Percentiles rank a stretch among this genome's conserved stretches.
Evolutionary conservation across 1,139 yeast genomes (phyloP).

Genomic region (Blastobotrys indianensis): DNA sequence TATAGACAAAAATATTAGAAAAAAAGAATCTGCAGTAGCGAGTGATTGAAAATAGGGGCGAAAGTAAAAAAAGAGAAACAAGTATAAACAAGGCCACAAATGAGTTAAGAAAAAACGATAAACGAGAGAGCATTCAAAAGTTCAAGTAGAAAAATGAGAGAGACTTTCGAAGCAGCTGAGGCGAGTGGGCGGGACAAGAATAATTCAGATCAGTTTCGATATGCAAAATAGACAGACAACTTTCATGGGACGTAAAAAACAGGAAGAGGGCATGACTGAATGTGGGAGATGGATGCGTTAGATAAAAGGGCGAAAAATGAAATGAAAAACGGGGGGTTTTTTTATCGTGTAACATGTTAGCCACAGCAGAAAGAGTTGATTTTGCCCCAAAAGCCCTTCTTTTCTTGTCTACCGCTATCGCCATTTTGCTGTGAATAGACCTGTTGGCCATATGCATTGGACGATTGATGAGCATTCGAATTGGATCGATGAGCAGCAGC

Average conservation of each 20-base stretch:
- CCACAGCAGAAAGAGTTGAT: conserved; percentile 33
- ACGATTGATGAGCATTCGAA: neutral
- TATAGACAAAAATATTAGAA: too few relatives aligned
- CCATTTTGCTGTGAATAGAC: conserved; percentile 17
- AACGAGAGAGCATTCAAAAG: too few relatives aligned
- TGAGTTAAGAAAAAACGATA: too few relatives aligned
- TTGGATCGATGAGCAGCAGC: conserved; percentile 5
- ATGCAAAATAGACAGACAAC: neutral
- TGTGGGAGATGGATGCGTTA: too few relatives aligned
- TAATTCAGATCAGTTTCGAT: neutral
- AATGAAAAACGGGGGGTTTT: neutral
- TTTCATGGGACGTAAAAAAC: too few relatives aligned
- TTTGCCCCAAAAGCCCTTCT: conserved; percentile 31
- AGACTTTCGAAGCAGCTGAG: neutral
- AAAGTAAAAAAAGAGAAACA: conserved; percentile 5
- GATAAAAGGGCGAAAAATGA: conserved; percentile 1
- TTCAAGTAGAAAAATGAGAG: too few relatives aligned
- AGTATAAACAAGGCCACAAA: neutral
- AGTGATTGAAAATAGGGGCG: neutral
- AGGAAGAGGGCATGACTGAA: too few relatives aligned
- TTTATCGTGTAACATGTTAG: conserved; percentile 10
- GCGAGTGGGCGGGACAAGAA: too few relatives aligned
- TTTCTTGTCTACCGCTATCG: conserved; percentile 21
- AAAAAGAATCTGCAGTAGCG: too few relatives aligned
- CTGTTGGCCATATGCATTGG: conserved; percentile 14